Conservation (phyloP, 2,329 filamentous ascomycete genomes). For the Seiridium cupressi region DNA sequence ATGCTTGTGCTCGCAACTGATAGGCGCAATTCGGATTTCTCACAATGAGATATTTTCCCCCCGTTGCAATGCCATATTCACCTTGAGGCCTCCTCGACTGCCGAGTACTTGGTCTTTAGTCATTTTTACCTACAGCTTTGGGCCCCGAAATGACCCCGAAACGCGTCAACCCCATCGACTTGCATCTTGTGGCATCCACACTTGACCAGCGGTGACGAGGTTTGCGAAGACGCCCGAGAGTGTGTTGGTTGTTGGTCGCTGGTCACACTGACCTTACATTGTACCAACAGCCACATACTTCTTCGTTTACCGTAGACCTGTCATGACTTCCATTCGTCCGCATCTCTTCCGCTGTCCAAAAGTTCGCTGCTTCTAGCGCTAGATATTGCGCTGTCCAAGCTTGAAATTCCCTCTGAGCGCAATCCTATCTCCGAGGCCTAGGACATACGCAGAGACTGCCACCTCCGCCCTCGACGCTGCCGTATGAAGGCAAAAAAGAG, state of each 20-base stretch:
- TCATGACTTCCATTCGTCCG: slow-evolving; percentile 3
- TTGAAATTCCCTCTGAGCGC: background rate
- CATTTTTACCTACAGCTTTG: background rate
- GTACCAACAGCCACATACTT: background rate
- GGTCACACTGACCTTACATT: background rate
- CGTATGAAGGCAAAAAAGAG: too few species aligned
- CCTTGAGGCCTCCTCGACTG: slow-evolving; percentile 1
- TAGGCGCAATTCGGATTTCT: background rate
- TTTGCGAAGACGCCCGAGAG: background rate
- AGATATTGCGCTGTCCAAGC: background rate
- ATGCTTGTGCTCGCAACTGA: background rate
- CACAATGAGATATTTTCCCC: slow-evolving; percentile 4
- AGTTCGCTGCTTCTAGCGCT: background rate
- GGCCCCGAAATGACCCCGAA: slow-evolving; percentile 10
- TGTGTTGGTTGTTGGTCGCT: slow-evolving; percentile 7
- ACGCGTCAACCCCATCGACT: slow-evolving; percentile 4
- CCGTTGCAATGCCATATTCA: background rate
- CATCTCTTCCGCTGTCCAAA: background rate
- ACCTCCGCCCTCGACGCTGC: background rate
- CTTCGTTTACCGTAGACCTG: background rate
- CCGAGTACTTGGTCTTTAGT: background rate
- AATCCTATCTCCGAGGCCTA: background rate
- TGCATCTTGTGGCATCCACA: slow-evolving; percentile 4
- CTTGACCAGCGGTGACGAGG: slow-evolving; percentile 9
- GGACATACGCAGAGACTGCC: background rate